Conservation (phyloP, 2,329 filamentous ascomycete genomes). For the Pseudocercospora cruenta region DNA sequence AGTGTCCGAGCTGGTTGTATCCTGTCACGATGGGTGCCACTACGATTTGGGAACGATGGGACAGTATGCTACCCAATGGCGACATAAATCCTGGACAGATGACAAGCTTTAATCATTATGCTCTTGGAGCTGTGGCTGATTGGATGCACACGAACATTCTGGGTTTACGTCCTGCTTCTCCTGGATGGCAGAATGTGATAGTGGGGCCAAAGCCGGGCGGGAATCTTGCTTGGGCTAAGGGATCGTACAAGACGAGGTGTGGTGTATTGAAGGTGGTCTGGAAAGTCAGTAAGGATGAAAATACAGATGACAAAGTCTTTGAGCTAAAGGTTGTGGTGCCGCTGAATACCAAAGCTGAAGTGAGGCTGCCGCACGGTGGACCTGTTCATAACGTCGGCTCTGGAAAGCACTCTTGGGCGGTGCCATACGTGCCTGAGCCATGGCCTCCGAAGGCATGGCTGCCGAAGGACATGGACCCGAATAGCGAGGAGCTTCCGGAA, state of each 20-base stretch:
- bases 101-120: conserved; percentile 55
- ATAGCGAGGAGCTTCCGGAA: not conserved
- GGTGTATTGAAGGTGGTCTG: not conserved
- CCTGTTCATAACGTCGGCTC: not conserved
- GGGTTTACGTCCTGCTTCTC: not conserved
- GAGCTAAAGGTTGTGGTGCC: conserved; percentile 3
- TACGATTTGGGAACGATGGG: conserved; percentile 58
- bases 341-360: not conserved
- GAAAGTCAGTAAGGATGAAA: not conserved
- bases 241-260: not conserved
- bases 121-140: conserved; percentile 53
- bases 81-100: conserved; percentile 51
- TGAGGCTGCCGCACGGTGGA: not conserved
- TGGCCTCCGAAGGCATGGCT: conserved; percentile 4
- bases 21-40: conserved; percentile 53
- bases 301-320: not conserved
- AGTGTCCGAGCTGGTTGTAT: conserved; percentile 55
- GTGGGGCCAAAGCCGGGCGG: conserved; percentile 1
- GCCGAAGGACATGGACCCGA: not conserved
- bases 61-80: conserved; percentile 51
- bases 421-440: not conserved
- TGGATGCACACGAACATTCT: conserved; percentile 46
- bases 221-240: not conserved
- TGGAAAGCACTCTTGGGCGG: not conserved
- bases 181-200: conserved; percentile 9